Evolutionary conservation across 352 stramenopile species (phyloP).

Genomic region (Phytophthora gonapodyides): DNA sequence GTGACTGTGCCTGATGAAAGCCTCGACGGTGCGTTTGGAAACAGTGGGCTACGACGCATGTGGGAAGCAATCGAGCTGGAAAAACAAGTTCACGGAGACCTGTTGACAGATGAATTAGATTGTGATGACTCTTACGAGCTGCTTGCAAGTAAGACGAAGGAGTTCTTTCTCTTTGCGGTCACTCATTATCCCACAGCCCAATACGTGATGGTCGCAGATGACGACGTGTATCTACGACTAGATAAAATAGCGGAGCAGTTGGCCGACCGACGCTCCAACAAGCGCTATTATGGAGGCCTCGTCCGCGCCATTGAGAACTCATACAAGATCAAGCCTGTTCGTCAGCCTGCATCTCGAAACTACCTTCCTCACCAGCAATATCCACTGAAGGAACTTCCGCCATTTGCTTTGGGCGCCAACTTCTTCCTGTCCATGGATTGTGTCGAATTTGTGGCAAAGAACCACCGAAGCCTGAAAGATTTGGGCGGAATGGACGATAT

Average conservation of each 20-base stretch:
- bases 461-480: slow-evolving; percentile 23
- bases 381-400: slow-evolving; percentile 35
- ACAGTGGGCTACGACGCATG: not conserved
- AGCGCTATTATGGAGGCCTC: slow-evolving; percentile 10
- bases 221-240: slow-evolving; percentile 60
- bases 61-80: slow-evolving; percentile 27
- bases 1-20: too few relatives aligned
- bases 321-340: not conserved
- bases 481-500: slow-evolving; percentile 57
- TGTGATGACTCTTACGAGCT: slow-evolving; percentile 38
- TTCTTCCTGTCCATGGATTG: slow-evolving; percentile 57
- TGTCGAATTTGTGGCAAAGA: slow-evolving; percentile 40
- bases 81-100: slow-evolving; percentile 32
- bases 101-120: slow-evolving; percentile 41
- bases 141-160: slow-evolving; percentile 36
- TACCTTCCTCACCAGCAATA: slow-evolving; percentile 40
- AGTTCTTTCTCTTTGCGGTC: slow-evolving; percentile 37
- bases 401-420: slow-evolving; percentile 48
- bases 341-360: slow-evolving; percentile 10
- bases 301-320: slow-evolving; percentile 3
- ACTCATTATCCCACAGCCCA: slow-evolving; percentile 1
- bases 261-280: not conserved
- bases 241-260: slow-evolving; percentile 3
- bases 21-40: not conserved
- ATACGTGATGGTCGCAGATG: slow-evolving; percentile 64